These are phyloP conservation scores for Cucumis variabilis DNA, from an alignment of 331 rosid species.

Conservation along the genomic window DNA sequence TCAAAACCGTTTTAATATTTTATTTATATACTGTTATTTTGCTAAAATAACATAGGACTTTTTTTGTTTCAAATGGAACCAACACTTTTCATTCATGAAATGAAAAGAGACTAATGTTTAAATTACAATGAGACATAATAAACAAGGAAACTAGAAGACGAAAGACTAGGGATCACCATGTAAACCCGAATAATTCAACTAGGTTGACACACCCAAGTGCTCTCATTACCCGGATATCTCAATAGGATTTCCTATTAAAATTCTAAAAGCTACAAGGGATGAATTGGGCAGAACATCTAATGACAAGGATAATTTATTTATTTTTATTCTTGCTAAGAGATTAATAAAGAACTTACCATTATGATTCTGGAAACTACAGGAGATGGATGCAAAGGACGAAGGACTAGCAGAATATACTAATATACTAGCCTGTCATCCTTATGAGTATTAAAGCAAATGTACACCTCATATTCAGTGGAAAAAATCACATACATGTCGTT, in stretches of 20 bases:
- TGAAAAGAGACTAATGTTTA: too few relatives aligned
- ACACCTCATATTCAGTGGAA: slow-evolving; percentile 19
- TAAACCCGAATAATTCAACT: too few relatives aligned
- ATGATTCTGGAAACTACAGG: background rate
- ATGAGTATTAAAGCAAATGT: background rate
- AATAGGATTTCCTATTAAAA: background rate
- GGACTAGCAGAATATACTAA: background rate
- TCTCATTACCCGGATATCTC: too few relatives aligned
- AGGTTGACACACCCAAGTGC: too few relatives aligned
- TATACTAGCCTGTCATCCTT: background rate
- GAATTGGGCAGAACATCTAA: background rate
- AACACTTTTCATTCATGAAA: too few relatives aligned
- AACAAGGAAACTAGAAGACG: too few relatives aligned
- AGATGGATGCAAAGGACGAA: background rate
- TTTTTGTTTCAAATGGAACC: too few relatives aligned
- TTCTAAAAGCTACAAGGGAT: background rate
- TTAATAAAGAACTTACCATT: background rate
- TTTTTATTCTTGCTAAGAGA: background rate
- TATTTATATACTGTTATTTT: background rate
- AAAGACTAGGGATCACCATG: too few relatives aligned
- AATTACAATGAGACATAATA: too few relatives aligned
- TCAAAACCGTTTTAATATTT: background rate
- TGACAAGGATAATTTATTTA: background rate
- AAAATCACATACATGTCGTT: slow-evolving; percentile 71
- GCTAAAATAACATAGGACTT: background rate